These are phyloP conservation scores for Teratosphaeria zuluensis DNA, from an alignment of 2,329 filamentous ascomycete species.

Conservation along the genomic window DNA sequence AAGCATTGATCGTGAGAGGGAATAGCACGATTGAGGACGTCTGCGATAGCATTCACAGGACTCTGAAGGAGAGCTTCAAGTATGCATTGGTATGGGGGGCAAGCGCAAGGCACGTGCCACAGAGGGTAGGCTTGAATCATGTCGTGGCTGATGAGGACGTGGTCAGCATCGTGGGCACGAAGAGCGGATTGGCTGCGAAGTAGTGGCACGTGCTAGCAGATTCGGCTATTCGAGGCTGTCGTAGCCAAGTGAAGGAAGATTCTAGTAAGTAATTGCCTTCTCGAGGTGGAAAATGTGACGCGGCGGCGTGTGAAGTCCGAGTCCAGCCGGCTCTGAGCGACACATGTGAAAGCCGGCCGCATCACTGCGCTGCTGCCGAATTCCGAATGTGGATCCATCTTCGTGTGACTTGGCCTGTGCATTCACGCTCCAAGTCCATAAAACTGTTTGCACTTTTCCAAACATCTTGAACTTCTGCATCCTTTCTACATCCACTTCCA, in stretches of 20 bases:
- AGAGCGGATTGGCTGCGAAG: slow-evolving; percentile 26
- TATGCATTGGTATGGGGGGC: slow-evolving; percentile 97
- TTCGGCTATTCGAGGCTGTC: background rate
- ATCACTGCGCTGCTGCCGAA: background rate
- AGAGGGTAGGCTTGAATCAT: slow-evolving; percentile 81
- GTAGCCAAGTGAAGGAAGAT: background rate
- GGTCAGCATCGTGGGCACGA: slow-evolving; percentile 50
- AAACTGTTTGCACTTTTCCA: background rate
- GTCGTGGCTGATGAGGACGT: slow-evolving; percentile 62
- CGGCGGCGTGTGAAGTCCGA: background rate
- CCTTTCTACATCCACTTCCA: background rate
- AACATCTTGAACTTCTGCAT: background rate
- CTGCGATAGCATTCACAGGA: slow-evolving; percentile 88
- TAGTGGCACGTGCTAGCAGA: slow-evolving; percentile 1
- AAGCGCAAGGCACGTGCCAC: slow-evolving; percentile 87
- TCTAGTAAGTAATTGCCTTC: background rate
- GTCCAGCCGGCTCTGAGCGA: background rate
- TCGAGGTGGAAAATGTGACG: background rate
- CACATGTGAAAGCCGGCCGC: background rate
- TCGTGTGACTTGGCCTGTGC: background rate
- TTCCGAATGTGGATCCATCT: background rate
- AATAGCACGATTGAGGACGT: slow-evolving; percentile 92
- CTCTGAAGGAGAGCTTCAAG: slow-evolving; percentile 96
- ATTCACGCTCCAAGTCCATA: background rate
- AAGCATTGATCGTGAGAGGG: slow-evolving; percentile 84